Evolutionary conservation across 192 early-diverging fungal genomes (phyloP).

Genomic region (Backusella circina): DNA sequence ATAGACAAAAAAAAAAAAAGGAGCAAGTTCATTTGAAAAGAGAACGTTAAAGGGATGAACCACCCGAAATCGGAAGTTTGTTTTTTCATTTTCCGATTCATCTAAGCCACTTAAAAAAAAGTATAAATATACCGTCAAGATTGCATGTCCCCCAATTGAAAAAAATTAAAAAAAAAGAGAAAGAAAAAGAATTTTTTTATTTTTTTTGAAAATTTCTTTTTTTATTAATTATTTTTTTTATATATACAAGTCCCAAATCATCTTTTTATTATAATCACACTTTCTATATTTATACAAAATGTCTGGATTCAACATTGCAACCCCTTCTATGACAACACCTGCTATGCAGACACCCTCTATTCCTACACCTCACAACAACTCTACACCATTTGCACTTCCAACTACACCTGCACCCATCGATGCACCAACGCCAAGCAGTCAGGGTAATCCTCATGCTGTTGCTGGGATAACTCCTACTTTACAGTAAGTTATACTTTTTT

Average conservation of each 20-base stretch:
- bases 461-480: constrained; percentile 58
- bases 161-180: background rate
- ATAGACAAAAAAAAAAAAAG: background rate
- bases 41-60: background rate
- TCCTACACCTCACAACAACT: constrained; percentile 21
- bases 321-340: constrained; percentile 32
- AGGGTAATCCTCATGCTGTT: constrained; percentile 41
- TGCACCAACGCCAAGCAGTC: constrained; percentile 39
- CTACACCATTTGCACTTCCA: constrained; percentile 35
- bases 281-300: constrained; percentile 17
- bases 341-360: constrained; percentile 26
- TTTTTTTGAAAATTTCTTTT: constrained; percentile 2
- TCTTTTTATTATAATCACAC: constrained; percentile 5
- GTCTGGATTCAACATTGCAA: constrained; percentile 41
- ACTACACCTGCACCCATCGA: constrained; percentile 39
- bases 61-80: background rate
- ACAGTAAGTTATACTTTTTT: constrained; percentile 50
- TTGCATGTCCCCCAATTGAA: constrained; percentile 8
- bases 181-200: constrained; percentile 10
- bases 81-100: constrained; percentile 7
- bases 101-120: constrained; percentile 24
- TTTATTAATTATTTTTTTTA: too few species aligned
- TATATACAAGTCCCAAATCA: background rate
- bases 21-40: background rate
- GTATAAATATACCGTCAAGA: constrained; percentile 21